Base-by-base conservation (phyloP, 495 filamentous ascomycete species). In the Bacidia rubella region DNA sequence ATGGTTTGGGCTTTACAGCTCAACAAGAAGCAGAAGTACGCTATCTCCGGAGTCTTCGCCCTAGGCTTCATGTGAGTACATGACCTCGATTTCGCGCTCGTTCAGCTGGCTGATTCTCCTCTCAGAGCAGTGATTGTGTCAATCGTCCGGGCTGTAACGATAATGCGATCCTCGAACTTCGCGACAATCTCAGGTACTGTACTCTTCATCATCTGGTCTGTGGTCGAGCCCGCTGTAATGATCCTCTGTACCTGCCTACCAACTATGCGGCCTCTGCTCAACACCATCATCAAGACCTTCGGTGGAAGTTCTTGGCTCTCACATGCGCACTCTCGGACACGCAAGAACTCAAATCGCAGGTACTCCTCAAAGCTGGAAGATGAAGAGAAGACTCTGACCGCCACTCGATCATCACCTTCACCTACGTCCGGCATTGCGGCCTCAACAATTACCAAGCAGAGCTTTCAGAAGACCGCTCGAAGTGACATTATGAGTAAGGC, bases 1-100 rank as follows among this genome's bases (percentile, higher is more conserved):
- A 62, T 59, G 27, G 56, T 68, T 2, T 57, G 56, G 56, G 57
- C n/a, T 21, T 42, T 58, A 22, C 56, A 56, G 15, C 47, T 58
- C 54, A 23, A 42, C 3, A 15, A 21, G 21, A 52, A 52, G 24
- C 45, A 45, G n/a, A 58, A 52, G 47, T n/a, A 45, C 1, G 54
- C 39, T 3, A 48, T 58, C 22, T 55, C 24, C 21, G 47, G 23
- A 5, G 32, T 57, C 3, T 58, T 58, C 21, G 54, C 46, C 19
- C 47, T 58, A 24, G 56, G 56, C 21, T 27, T 47, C n/a, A 25
- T 51, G 54, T 58, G 32, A 35, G 53, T 66, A 25, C n/a, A n/a
- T n/a, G n/a, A n/a, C n/a, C n/a, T n/a, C n/a, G n/a, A n/a, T n/a
- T n/a, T n/a, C n/a, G n/a, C n/a, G n/a, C n/a, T n/a, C n/a, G n/a